Percentiles rank a stretch among this genome's conserved stretches.
Conservation (phyloP, 73 alveolate genomes). For the Paramecium pentaurelia region DNA sequence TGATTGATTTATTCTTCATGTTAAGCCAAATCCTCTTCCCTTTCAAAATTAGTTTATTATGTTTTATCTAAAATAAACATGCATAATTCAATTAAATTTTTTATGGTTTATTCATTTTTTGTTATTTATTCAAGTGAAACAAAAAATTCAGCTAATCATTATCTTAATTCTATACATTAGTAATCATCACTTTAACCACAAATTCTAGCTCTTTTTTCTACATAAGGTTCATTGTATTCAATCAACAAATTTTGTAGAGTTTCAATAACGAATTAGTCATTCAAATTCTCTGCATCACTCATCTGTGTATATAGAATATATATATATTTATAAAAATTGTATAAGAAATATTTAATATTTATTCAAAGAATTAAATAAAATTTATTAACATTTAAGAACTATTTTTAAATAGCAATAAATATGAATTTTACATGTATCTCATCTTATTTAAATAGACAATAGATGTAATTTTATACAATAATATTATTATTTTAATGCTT, state of each 20-base stretch:
- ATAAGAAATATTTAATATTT: not conserved
- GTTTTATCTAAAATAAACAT: not conserved
- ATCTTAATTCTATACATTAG: not conserved
- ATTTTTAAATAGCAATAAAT: not conserved
- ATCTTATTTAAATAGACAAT: not conserved
- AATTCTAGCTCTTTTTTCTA: not conserved
- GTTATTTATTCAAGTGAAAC: not conserved
- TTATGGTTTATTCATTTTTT: not conserved
- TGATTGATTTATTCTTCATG: constrained; percentile 13
- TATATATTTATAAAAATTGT: not conserved
- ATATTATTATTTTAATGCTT: not conserved
- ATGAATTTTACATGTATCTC: too few relatives aligned
- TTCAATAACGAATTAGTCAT: not conserved
- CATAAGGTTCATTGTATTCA: constrained; percentile 11
- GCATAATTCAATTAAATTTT: not conserved
- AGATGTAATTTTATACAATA: not conserved
- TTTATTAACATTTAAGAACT: not conserved
- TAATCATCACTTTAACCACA: not conserved
- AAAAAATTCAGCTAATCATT: not conserved
- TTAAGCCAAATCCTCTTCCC: constrained; percentile 7
- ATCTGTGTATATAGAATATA: not conserved
- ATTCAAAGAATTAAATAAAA: not conserved
- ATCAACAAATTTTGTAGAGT: not conserved
- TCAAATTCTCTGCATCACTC: not conserved
- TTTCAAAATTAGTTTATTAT: not conserved